These are phyloP conservation scores for Syzygium grande DNA, from an alignment of 345 rosid species.

Conservation along the genomic window DNA sequence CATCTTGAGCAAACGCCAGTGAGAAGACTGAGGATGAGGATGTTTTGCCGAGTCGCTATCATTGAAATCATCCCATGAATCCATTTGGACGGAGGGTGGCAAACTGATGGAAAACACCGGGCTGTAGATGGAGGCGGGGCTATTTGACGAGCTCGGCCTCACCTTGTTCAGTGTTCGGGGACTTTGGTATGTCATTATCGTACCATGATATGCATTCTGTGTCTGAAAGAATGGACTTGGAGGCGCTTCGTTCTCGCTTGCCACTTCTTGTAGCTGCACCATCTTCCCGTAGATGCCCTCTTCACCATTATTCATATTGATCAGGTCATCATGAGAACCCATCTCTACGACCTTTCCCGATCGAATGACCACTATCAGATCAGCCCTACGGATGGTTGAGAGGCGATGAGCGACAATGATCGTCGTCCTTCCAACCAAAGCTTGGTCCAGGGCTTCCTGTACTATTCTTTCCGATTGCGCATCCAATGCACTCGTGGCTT, in stretches of 20 bases:
- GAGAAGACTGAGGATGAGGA: conserved; percentile 4
- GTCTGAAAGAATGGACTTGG: neutral
- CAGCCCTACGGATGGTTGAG: conserved; percentile 30
- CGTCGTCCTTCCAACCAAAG: conserved; percentile 42
- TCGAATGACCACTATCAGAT: conserved; percentile 32
- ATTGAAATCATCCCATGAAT: conserved; percentile 2
- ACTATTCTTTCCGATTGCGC: conserved; percentile 36
- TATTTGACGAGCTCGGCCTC: conserved; percentile 14
- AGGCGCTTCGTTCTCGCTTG: conserved; percentile 3
- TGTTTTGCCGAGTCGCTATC: neutral
- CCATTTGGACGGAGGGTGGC: neutral
- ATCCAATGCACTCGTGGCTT: conserved; percentile 48
- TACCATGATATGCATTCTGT: neutral
- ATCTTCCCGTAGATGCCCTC: conserved; percentile 26
- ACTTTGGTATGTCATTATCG: neutral
- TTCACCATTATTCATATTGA: conserved; percentile 24
- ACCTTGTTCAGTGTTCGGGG: conserved; percentile 4
- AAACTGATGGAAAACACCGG: conserved; percentile 19
- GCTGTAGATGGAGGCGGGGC: conserved; percentile 21
- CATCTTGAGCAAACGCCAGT: conserved; percentile 31
- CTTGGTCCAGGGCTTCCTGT: conserved; percentile 44
- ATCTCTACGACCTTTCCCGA: conserved; percentile 35
- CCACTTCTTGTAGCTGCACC: conserved; percentile 31
- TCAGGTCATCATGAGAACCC: conserved; percentile 42
- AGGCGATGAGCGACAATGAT: conserved; percentile 44